Evolutionary conservation across 225 moss, liverwort and hornwort genomes (phyloP), one percentile per base, ranked within the genome.

Genomic region (Physcomitrium patens): DNA sequence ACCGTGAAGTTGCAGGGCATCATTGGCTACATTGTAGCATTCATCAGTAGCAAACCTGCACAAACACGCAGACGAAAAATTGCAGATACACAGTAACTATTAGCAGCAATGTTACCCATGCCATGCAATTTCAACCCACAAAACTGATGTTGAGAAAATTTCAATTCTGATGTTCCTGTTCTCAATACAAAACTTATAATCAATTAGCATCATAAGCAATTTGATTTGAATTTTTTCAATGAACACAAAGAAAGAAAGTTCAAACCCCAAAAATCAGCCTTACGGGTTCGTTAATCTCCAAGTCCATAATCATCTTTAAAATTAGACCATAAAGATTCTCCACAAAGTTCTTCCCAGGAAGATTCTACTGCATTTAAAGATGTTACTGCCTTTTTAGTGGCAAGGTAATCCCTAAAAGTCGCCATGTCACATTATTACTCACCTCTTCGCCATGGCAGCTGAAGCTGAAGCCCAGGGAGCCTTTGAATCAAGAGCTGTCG

Each of bases 401-500:
- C 17, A 51, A 64, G 15, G 43, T 43, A 55, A 1, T 14, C 16
- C 10, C 13, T 10, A 28, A 68, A 72, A 53, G 8, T 26, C 46
- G 37, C 19, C 28, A 68, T 19, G 60, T 37, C 52, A 59, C 28
- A 43, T 50, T n/a, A 54, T 14, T 55, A 76, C 65, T 27, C 60
- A 95, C 99, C 93, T 91, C 80, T 99, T 99, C 8, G 95, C 99
- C 95, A 95, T 99, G 41, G 99, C 99, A 73, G 95, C 89, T 81
- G 93, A 89, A 68, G 93, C 89, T 76, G 95, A 86, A 77, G 93
- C 95, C 90, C 91, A 93, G 24, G 91, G 83, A 24, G 85, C 76
- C 67, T 92, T 93, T 13, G 89, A 80, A 83, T 99, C 99, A 42
- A 95, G 78, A 56, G 99, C 99, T 59, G 82, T 80, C 75, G 99